A percentile compares a stretch with the other conserved stretches of the same genome.
phyloP scores from a whole-genome alignment of 2,329 filamentous ascomycete species.

The Cladorrhinum sp. region DNA sequence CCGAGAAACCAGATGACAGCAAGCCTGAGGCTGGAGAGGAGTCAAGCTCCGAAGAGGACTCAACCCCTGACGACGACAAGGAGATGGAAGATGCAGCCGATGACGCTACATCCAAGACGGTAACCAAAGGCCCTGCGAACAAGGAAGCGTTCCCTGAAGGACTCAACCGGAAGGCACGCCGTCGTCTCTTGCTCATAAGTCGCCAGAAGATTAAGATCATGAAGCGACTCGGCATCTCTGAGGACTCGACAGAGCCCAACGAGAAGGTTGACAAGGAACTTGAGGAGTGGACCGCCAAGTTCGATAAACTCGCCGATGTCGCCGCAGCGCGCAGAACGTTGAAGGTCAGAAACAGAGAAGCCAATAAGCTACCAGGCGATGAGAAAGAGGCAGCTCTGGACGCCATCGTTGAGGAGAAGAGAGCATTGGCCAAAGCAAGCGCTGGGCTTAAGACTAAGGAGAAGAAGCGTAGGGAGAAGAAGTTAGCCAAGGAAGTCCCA shows the following conservation, averaged over 20 bases:
- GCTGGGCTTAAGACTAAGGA: not conserved
- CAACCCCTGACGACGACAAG: slow-evolving; percentile 13
- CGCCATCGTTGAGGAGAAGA: not conserved
- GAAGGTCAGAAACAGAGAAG: not conserved
- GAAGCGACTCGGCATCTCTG: slow-evolving; percentile 26
- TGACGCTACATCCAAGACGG: not conserved
- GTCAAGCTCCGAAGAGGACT: slow-evolving; percentile 20
- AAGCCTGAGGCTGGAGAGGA: slow-evolving; percentile 8
- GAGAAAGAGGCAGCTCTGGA: not conserved
- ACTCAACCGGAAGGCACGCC: slow-evolving; percentile 29
- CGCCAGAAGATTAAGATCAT: slow-evolving; percentile 27
- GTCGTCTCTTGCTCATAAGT: slow-evolving; percentile 31
- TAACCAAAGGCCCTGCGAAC: not conserved
- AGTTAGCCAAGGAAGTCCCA: not conserved
- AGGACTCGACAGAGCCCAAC: slow-evolving; percentile 23
- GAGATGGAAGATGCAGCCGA: not conserved
- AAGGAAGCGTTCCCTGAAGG: slow-evolving; percentile 9
- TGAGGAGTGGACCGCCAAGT: slow-evolving; percentile 24
- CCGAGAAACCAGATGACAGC: not conserved
- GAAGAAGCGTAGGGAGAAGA: not conserved
- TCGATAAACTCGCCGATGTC: not conserved
- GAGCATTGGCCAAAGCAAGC: not conserved
- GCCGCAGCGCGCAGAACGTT: not conserved
- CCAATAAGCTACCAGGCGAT: not conserved
- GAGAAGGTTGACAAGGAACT: slow-evolving; percentile 28